Percentiles rank a stretch among this genome's conserved stretches.
Evolutionary conservation across 1,284 basidiomycete species (phyloP).

Genomic region (Coniferiporia sulphurascens): DNA sequence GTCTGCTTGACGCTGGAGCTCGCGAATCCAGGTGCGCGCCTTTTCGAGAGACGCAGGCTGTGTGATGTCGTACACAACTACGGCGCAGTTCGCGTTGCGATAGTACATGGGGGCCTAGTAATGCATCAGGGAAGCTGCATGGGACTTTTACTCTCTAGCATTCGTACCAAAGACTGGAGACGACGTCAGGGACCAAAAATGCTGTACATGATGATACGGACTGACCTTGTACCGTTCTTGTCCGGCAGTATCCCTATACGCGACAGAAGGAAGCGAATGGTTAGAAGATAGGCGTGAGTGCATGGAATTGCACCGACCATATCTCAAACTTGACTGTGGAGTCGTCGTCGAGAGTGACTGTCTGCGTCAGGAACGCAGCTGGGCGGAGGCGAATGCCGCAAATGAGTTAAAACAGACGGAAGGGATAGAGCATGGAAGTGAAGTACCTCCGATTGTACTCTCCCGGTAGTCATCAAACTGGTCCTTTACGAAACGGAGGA

Average conservation of each 20-base stretch:
- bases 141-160: slow-evolving; percentile 14
- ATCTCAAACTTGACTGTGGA: slow-evolving; percentile 97
- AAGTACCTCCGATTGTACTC: slow-evolving; percentile 78
- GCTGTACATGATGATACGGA: slow-evolving; percentile 19
- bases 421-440: slow-evolving; percentile 1
- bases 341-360: slow-evolving; percentile 84
- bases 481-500: slow-evolving; percentile 93
- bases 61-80: slow-evolving; percentile 86
- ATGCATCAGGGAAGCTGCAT: slow-evolving; percentile 14
- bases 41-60: slow-evolving; percentile 88
- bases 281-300: background rate
- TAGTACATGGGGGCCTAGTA: slow-evolving; percentile 90
- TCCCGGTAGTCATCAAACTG: slow-evolving; percentile 98
- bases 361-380: slow-evolving; percentile 97
- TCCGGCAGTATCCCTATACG: slow-evolving; percentile 80
- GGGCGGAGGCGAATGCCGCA: slow-evolving; percentile 16
- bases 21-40: slow-evolving; percentile 94
- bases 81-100: slow-evolving; percentile 84
- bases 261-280: background rate
- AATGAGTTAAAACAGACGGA: slow-evolving; percentile 21
- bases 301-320: slow-evolving; percentile 55
- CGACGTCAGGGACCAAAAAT: slow-evolving; percentile 2
- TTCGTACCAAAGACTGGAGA: slow-evolving; percentile 27
- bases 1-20: slow-evolving; percentile 95
- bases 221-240: slow-evolving; percentile 89